Percentiles rank a stretch among this genome's conserved stretches.
Evolutionary conservation across 805 yeast species (phyloP).

Genomic region (Teunomyces panamensis): DNA sequence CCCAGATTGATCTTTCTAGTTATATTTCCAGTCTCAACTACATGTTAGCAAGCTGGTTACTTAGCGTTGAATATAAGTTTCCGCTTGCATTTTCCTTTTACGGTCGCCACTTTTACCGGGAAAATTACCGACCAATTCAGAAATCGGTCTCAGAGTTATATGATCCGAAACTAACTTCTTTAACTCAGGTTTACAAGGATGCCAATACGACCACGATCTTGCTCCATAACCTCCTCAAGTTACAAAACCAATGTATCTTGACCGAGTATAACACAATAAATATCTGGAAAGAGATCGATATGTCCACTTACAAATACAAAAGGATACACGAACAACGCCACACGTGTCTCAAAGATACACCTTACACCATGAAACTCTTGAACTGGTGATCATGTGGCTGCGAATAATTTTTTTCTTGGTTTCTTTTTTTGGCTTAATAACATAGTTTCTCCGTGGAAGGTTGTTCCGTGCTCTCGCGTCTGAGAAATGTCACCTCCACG

Average conservation of each 20-base stretch:
- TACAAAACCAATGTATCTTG: constrained; percentile 8
- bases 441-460: not conserved
- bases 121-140: constrained; percentile 15
- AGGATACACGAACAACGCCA: not conserved
- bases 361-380: constrained; percentile 1
- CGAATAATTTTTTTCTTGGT: not conserved
- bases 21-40: constrained; percentile 14
- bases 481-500: not conserved
- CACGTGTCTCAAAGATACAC: not conserved
- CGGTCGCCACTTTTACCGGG: constrained; percentile 17
- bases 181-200: not conserved
- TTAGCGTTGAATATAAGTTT: constrained; percentile 19
- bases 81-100: constrained; percentile 24
- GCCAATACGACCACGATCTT: constrained; percentile 2
- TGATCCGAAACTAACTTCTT: constrained; percentile 4
- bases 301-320: not conserved
- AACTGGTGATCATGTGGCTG: not conserved
- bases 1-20: not conserved
- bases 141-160: constrained; percentile 7
- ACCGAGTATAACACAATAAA: constrained; percentile 8
- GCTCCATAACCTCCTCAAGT: constrained; percentile 6
- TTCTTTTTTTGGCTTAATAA: not conserved
- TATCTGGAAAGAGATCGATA: constrained; percentile 7
- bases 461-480: constrained; percentile 1
- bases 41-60: constrained; percentile 15